Base-by-base conservation (phyloP, 441 rosid species). In the Pelargonium australe region DNA sequence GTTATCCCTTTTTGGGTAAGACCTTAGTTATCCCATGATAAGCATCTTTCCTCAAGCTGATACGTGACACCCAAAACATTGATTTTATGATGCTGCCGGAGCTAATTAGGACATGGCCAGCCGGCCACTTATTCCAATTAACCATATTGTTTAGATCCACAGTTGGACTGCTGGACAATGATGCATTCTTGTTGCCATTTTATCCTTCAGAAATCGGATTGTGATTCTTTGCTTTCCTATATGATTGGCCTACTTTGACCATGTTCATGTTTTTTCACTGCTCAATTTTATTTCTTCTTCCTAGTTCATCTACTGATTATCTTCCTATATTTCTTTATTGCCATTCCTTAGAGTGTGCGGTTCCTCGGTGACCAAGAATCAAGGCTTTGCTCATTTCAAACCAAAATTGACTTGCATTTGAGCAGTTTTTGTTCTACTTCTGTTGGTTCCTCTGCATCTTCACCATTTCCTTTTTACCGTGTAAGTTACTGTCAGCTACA, bases 341-440 rank as follows among this genome's bases (percentile, higher is more conserved):
- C 69, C 65, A 63, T 81, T 74, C 77, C 82, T 79, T 83, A 88
- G 92, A 84, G 80, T 83, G 83, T 79, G 95, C 92, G 65, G 96
- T 87, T 82, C 96, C 96, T 77, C 95, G 95, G 96, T 92, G 93
- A 90, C 89, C 79, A 49, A 47, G 45, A 67, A n/a, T 62, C 57
- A 28, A 40, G 47, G 71, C 72, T 64, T 49, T 69, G 14, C 25
- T 72, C 73, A 34, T 65, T 68, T 64, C 68, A 64, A 71, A 76
- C 68, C 74, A 71, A 63, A 60, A 40, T 68, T 68, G 73, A 34
- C 67, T 67, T 37, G 51, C 67, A 34, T 68, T 69, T 70, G 73
- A 68, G 76, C 76, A 10, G 73, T 73, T 72, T 25, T 75, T 55
- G 64, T 41, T 49, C 65, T 20, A 67, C n/a, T 47, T 20, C 1